phyloP scores from a whole-genome alignment of 192 early-diverging fungal species.

The Obelidium mucronatum region DNA sequence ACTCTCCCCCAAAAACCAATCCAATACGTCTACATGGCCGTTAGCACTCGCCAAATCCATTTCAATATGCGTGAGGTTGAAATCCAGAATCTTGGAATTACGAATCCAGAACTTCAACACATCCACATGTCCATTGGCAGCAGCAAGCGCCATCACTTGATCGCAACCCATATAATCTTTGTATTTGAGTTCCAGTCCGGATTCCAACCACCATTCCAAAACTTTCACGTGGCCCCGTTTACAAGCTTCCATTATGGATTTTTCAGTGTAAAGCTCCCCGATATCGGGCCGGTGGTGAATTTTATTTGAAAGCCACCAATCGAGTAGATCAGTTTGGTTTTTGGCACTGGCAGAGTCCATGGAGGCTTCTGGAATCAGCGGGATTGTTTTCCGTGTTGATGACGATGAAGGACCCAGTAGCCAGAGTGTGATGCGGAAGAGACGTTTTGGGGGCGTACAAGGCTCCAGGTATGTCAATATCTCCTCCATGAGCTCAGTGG shows the following conservation, averaged over 20 bases:
- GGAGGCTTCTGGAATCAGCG: neutral
- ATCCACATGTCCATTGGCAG: neutral
- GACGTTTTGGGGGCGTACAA: neutral
- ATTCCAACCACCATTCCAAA: neutral
- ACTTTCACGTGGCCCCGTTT: neutral
- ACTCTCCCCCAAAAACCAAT: neutral
- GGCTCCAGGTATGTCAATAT: neutral
- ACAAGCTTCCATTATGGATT: neutral
- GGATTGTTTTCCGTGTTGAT: neutral
- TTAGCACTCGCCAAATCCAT: neutral
- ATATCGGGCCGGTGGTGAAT: too few relatives aligned
- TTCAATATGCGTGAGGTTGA: neutral
- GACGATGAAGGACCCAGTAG: too few relatives aligned
- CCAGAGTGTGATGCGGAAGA: neutral
- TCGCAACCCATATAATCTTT: neutral
- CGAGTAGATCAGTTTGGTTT: neutral
- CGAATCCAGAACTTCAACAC: neutral
- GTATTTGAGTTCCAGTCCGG: neutral
- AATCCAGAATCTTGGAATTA: neutral
- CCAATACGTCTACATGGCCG: neutral
- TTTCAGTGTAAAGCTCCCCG: neutral
- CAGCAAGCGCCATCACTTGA: neutral
- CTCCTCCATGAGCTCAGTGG: neutral
- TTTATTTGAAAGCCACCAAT: neutral
- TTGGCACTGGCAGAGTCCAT: neutral